phyloP scores from a whole-genome alignment of 116 monocot genomes.

The Cymodocea nodosa region DNA sequence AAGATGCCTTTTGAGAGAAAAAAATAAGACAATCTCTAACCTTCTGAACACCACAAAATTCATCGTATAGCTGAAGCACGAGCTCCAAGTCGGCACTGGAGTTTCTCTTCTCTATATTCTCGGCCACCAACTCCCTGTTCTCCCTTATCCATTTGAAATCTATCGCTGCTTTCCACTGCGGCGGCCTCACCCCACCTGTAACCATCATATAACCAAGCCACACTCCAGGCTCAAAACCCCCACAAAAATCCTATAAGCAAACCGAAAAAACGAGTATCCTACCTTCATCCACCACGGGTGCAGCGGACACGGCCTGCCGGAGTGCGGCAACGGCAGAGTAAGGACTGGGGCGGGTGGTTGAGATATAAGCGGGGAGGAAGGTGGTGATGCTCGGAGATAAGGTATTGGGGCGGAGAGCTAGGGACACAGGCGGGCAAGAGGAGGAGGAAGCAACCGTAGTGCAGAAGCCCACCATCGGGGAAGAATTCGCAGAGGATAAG shows the following conservation, averaged over 20 bases:
- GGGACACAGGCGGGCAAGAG: background rate
- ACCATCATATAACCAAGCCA: background rate
- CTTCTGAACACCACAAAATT: constrained; percentile 59
- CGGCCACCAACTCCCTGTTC: constrained; percentile 47
- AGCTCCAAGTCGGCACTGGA: constrained; percentile 57
- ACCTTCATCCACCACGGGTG: constrained; percentile 4
- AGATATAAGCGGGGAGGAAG: background rate
- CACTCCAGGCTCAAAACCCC: background rate
- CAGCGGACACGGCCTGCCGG: background rate
- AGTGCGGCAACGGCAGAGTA: background rate
- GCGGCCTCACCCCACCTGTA: constrained; percentile 17
- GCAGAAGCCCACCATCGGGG: background rate
- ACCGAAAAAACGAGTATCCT: background rate
- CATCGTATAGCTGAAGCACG: constrained; percentile 64
- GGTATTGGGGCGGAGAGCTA: background rate
- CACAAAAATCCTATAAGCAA: background rate
- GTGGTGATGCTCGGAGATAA: background rate
- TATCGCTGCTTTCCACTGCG: constrained; percentile 76
- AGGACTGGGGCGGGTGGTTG: background rate
- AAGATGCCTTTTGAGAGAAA: no score
- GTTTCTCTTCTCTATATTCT: constrained; percentile 57
- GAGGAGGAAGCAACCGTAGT: background rate
- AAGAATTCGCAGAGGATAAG: background rate
- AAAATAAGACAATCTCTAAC: constrained; percentile 35
- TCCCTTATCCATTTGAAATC: constrained; percentile 96